phyloP scores from a whole-genome alignment of 805 yeast species.

The Teunomyces funiuensis region DNA sequence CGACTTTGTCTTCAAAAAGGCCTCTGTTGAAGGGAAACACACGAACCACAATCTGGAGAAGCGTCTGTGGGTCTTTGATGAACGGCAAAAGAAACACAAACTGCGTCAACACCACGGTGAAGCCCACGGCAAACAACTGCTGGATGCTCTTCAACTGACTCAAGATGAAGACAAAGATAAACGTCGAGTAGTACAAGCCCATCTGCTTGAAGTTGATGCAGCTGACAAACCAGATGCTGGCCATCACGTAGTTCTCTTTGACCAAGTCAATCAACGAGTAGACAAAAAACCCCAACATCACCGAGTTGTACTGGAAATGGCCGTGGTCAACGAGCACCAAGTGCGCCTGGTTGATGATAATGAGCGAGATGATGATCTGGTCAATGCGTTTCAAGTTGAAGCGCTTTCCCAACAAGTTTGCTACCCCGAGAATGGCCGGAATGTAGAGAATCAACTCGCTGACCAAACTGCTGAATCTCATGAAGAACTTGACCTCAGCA shows the following conservation, averaged over 20 bases:
- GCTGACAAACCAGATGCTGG: conserved; percentile 74
- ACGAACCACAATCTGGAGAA: conserved; percentile 58
- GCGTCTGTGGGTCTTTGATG: conserved; percentile 30
- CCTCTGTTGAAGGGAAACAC: conserved; percentile 94
- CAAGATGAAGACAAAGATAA: conserved; percentile 76
- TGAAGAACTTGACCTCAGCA: conserved; percentile 67
- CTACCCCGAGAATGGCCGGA: conserved; percentile 75
- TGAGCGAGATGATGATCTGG: conserved; percentile 72
- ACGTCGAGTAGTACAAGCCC: conserved; percentile 92
- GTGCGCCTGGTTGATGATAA: conserved; percentile 83
- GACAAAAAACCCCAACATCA: conserved; percentile 86
- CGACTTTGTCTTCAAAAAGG: conserved; percentile 94
- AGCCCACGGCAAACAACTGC: conserved; percentile 60
- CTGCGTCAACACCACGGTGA: conserved; percentile 60
- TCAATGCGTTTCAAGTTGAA: conserved; percentile 61
- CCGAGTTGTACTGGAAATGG: conserved; percentile 92
- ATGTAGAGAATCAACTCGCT: conserved; percentile 75
- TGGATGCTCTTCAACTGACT: conserved; percentile 48
- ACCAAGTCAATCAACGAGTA: conserved; percentile 65
- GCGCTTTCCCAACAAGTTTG: conserved; percentile 67
- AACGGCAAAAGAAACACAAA: conserved; percentile 56
- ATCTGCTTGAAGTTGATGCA: conserved; percentile 89
- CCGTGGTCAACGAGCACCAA: conserved; percentile 90
- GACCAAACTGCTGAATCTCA: conserved; percentile 76
- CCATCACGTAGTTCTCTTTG: conserved; percentile 61